These are phyloP conservation scores for Skeletonema grethae DNA, from an alignment of 108 stramenopile species.

Conservation along the genomic window DNA sequence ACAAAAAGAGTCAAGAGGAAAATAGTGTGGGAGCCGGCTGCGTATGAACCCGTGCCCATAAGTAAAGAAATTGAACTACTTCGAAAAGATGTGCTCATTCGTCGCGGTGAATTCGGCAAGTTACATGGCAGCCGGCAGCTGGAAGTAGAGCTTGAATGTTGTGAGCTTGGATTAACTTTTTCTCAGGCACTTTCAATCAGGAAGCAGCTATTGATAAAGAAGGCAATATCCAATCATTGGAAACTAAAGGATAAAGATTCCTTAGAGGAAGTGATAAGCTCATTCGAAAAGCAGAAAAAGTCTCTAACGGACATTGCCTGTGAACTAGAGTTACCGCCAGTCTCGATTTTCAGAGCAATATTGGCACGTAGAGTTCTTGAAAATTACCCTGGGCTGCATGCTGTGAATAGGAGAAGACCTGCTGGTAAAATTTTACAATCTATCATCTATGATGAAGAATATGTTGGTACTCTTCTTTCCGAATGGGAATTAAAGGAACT, in stretches of 20 bases:
- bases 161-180: slow-evolving; percentile 25
- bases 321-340: slow-evolving; percentile 40
- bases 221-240: slow-evolving; percentile 1
- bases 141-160: slow-evolving; percentile 35
- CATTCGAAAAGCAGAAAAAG: slow-evolving; percentile 9
- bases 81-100: slow-evolving; percentile 18
- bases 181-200: slow-evolving; percentile 34
- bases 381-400: slow-evolving; percentile 1
- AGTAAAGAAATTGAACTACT: slow-evolving; percentile 20
- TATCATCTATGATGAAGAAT: slow-evolving; percentile 18
- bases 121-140: slow-evolving; percentile 15
- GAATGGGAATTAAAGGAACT: slow-evolving; percentile 28
- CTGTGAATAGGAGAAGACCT: neutral
- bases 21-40: slow-evolving; percentile 20
- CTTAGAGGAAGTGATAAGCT: slow-evolving; percentile 10
- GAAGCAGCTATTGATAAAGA: slow-evolving; percentile 35
- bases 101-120: slow-evolving; percentile 38
- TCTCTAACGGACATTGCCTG: slow-evolving; percentile 20
- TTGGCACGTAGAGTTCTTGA: slow-evolving; percentile 14
- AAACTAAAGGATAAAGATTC: slow-evolving; percentile 23
- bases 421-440: slow-evolving; percentile 20
- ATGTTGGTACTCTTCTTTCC: slow-evolving; percentile 12
- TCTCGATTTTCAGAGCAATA: slow-evolving; percentile 37
- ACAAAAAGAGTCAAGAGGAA: slow-evolving; percentile 14
- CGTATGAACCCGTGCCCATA: slow-evolving; percentile 20